Evolutionary conservation across 2,329 filamentous ascomycete species (phyloP).

Genomic region (Aspergillus neoniger): DNA sequence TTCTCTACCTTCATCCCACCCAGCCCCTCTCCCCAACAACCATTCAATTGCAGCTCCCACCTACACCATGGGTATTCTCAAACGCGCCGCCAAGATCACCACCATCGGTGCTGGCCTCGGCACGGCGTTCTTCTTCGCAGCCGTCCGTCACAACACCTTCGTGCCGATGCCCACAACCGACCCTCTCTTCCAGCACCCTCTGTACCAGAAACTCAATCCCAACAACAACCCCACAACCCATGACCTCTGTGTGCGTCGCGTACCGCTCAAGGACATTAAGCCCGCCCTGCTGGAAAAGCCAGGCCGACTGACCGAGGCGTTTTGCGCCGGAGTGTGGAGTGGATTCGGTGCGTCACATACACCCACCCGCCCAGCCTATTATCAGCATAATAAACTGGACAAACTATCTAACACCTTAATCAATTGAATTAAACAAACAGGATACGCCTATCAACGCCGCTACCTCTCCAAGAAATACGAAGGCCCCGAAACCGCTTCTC

Average conservation of each 20-base stretch:
- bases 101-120: slow-evolving; percentile 53
- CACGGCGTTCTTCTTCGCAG: slow-evolving; percentile 55
- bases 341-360: slow-evolving; percentile 57
- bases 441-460: slow-evolving; percentile 56
- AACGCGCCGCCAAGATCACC: slow-evolving; percentile 45
- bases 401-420: not conserved
- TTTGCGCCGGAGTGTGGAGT: slow-evolving; percentile 68
- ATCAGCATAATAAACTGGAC: no score
- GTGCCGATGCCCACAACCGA: slow-evolving; percentile 59
- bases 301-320: slow-evolving; percentile 62
- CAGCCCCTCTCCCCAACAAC: not conserved
- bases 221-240: slow-evolving; percentile 61
- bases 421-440: slow-evolving; percentile 19
- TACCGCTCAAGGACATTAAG: slow-evolving; percentile 65
- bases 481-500: slow-evolving; percentile 55
- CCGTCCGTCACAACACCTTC: slow-evolving; percentile 58
- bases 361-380: not conserved
- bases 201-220: slow-evolving; percentile 53
- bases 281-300: slow-evolving; percentile 66
- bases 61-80: slow-evolving; percentile 55
- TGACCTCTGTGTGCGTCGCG: slow-evolving; percentile 64
- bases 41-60: no score
- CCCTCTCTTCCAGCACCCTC: slow-evolving; percentile 62
- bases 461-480: slow-evolving; percentile 59
- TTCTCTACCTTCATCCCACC: not conserved